Conservation (phyloP, 2,329 filamentous ascomycete species). For the Dactylellina haptotyla region DNA sequence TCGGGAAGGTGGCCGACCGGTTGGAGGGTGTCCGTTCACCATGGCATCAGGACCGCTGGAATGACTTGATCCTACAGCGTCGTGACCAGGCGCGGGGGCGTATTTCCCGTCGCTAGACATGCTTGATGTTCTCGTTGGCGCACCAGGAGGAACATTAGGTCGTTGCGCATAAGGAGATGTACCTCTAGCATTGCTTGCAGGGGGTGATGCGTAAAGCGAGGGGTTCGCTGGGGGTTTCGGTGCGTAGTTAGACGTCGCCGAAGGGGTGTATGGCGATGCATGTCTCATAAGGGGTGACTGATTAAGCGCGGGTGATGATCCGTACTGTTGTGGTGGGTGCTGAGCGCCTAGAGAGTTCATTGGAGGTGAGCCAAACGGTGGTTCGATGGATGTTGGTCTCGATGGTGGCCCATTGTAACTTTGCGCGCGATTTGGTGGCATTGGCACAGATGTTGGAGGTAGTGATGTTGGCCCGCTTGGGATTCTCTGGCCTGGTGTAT, state of each 20-base stretch:
- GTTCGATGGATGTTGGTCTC: conserved; percentile 43
- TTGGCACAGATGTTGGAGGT: conserved; percentile 24
- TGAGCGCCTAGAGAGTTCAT: conserved; percentile 20
- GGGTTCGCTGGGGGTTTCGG: conserved; percentile 30
- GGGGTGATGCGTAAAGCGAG: conserved; percentile 21
- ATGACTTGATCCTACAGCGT: conserved; percentile 25
- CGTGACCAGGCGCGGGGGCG: conserved; percentile 20
- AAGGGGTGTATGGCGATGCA: conserved; percentile 26
- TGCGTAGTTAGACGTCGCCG: conserved; percentile 19
- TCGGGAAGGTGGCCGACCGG: conserved; percentile 40
- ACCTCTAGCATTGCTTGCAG: conserved; percentile 4
- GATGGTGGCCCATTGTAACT: conserved; percentile 41
- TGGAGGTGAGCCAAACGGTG: conserved; percentile 29
- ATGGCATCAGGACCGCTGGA: conserved; percentile 14
- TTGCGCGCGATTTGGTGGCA: conserved; percentile 14
- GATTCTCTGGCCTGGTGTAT: conserved; percentile 22
- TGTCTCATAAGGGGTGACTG: conserved; percentile 19
- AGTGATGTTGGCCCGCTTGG: conserved; percentile 14
- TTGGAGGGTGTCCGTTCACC: conserved; percentile 18
- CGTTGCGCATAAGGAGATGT: conserved; percentile 46
- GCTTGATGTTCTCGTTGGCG: conserved; percentile 31
- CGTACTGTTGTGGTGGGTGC: conserved; percentile 39
- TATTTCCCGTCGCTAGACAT: conserved; percentile 27
- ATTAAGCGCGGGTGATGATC: conserved; percentile 18
- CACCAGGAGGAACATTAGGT: conserved; percentile 10